Percentiles rank a stretch among this genome's conserved stretches.
phyloP scores from a whole-genome alignment of 305 asterid species.

The Coffea humblotiana region DNA sequence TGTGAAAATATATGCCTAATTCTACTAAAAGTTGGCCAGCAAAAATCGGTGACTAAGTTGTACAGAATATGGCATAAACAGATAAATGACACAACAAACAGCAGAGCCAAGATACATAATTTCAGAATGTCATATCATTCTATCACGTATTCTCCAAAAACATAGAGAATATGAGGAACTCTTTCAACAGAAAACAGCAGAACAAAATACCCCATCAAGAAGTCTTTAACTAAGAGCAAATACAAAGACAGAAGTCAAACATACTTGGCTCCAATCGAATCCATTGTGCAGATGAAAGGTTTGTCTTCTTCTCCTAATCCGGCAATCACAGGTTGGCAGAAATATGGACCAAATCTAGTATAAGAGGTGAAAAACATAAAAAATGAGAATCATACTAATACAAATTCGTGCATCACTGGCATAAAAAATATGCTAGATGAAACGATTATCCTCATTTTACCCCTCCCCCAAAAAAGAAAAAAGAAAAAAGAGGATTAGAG shows the following conservation, averaged over 20 bases:
- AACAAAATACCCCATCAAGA: background rate
- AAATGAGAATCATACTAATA: background rate
- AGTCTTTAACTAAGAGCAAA: background rate
- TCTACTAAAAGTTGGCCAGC: background rate
- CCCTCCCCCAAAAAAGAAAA: too few species aligned
- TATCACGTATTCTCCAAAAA: background rate
- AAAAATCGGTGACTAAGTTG: background rate
- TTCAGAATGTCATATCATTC: background rate
- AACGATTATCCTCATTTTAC: background rate
- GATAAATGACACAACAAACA: background rate
- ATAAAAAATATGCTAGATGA: background rate
- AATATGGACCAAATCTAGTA: conserved; percentile 90
- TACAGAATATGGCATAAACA: background rate
- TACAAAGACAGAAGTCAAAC: conserved; percentile 25
- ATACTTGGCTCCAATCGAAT: conserved; percentile 94
- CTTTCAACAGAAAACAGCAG: background rate
- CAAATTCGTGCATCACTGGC: background rate
- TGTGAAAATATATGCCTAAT: background rate
- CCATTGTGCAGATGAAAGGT: conserved; percentile 99
- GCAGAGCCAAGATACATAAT: background rate
- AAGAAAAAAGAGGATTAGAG: background rate
- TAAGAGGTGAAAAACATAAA: background rate
- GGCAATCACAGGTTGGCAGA: conserved; percentile 97
- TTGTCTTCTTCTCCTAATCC: conserved; percentile 89
- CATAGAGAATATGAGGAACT: background rate